phyloP scores from a whole-genome alignment of 352 stramenopile species.

The Phytophthora cryptogea region DNA sequence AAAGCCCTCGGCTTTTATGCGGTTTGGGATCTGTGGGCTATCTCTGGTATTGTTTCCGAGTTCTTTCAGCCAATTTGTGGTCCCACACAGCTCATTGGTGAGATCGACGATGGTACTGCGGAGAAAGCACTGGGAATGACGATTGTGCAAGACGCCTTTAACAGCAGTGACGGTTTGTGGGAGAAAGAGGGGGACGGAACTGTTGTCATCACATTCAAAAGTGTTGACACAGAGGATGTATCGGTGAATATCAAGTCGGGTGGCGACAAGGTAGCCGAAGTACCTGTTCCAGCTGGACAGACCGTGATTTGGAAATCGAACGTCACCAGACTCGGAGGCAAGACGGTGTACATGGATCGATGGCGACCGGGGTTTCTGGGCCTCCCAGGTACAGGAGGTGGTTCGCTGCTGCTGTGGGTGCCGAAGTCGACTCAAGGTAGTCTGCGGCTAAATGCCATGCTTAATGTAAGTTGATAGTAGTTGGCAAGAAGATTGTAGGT shows the following conservation, averaged over 20 bases:
- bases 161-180: slow-evolving; percentile 29
- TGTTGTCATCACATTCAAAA: slow-evolving; percentile 31
- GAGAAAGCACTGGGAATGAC: slow-evolving; percentile 37
- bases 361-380: slow-evolving; percentile 39
- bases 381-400: slow-evolving; percentile 30
- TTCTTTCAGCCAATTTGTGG: slow-evolving; percentile 55
- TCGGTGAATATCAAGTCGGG: slow-evolving; percentile 40
- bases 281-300: slow-evolving; percentile 27
- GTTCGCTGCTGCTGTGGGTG: slow-evolving; percentile 38
- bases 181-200: slow-evolving; percentile 26
- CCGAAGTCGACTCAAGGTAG: slow-evolving; percentile 21
- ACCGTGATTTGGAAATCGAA: slow-evolving; percentile 30
- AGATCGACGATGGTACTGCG: slow-evolving; percentile 40
- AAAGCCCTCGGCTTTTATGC: slow-evolving; percentile 39
- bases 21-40: slow-evolving; percentile 42
- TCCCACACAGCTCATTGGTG: slow-evolving; percentile 38
- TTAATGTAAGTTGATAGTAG: slow-evolving; percentile 23
- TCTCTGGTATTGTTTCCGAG: slow-evolving; percentile 38
- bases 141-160: slow-evolving; percentile 43
- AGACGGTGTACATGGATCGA: slow-evolving; percentile 43
- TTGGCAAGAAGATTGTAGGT: not conserved
- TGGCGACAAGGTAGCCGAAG: slow-evolving; percentile 29
- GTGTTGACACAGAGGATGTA: slow-evolving; percentile 32
- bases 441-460: slow-evolving; percentile 18
- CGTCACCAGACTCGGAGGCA: slow-evolving; percentile 31